Conservation (phyloP, 2,329 filamentous ascomycete genomes). For the Paecilomyces variotii region DNA sequence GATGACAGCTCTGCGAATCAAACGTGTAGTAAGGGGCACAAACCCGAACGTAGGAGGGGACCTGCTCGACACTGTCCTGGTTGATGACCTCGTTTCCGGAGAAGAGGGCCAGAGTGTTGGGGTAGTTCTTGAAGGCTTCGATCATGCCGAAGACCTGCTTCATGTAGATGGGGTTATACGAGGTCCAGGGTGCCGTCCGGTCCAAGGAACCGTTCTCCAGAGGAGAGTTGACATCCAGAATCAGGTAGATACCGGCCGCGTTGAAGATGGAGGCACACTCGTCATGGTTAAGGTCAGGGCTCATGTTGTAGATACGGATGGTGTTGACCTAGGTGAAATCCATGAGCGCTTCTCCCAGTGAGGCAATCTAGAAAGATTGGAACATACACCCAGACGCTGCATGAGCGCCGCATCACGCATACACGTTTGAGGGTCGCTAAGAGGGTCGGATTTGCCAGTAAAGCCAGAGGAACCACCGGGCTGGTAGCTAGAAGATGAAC, state of each 20-base stretch:
- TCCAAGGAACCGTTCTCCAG: constrained; percentile 49
- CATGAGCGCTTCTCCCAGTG: constrained; percentile 1
- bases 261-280: constrained; percentile 59
- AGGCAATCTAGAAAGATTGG: background rate
- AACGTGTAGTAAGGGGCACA: constrained; percentile 9
- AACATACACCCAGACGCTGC: constrained; percentile 50
- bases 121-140: constrained; percentile 59
- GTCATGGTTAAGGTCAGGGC: constrained; percentile 52
- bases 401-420: constrained; percentile 57
- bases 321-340: constrained; percentile 44
- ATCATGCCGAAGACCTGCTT: constrained; percentile 54
- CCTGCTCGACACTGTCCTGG: constrained; percentile 45
- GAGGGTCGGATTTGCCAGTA: constrained; percentile 46
- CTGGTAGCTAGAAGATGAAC: constrained; percentile 43
- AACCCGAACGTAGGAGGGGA: constrained; percentile 52
- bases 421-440: constrained; percentile 51
- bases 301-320: constrained; percentile 58
- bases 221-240: constrained; percentile 59
- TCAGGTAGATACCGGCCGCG: constrained; percentile 57
- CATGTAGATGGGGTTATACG: constrained; percentile 50
- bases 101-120: constrained; percentile 60
- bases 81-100: constrained; percentile 63
- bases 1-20: background rate
- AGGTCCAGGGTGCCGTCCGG: constrained; percentile 45
- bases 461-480: constrained; percentile 55